Evolutionary conservation across 2,329 filamentous ascomycete species (phyloP), one percentile per base, ranked within the genome.

Genomic region (Chrysoporthe deuterocubensis): DNA sequence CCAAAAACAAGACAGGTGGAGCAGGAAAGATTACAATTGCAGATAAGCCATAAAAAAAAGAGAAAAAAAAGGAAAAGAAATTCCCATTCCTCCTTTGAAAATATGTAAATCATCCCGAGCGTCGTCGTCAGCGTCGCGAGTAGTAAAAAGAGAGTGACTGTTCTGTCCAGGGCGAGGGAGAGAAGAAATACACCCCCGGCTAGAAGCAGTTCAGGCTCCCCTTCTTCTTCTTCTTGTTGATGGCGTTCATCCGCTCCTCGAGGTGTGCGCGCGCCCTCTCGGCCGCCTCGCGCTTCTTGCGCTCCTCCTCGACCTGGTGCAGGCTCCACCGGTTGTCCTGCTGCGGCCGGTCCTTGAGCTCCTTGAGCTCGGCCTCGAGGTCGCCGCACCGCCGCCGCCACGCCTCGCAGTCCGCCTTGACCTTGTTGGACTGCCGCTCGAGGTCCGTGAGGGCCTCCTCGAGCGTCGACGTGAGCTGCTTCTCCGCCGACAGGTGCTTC

Each of bases 181-280:
- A n/a, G n/a, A n/a, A n/a, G n/a, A n/a, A n/a, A n/a, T n/a, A n/a
- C n/a, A n/a, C n/a, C 50, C 46, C 46, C 48, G 40, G 44, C 80
- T 93, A 97, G 85, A 99, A 99, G 87, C 96, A 99, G 84, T 97
- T 98, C 80, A 99, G 86, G 73, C 92, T 94, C 75, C 91, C 89
- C 87, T 97, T 97, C 85, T 94, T 94, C 88, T 96, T 94, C 87
- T 95, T 97, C 85, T 92, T 91, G 76, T 90, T 94, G 78, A 96
- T 91, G 68, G 92, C 90, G 75, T 95, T 94, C 90, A 99, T 99
- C 67, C 95, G 89, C 82, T 97, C 93, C 81, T 99, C 95, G 37
- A 99, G 87, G 75, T 97, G 92, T 50, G 91, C 92, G 65, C 92
- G 87, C 56, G 96, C 96, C 72, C 92, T 89, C 83, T 99, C 96